Evolutionary conservation across 176 grass and related monocot genomes (phyloP).

Genomic region (Oryza glaberrima): DNA sequence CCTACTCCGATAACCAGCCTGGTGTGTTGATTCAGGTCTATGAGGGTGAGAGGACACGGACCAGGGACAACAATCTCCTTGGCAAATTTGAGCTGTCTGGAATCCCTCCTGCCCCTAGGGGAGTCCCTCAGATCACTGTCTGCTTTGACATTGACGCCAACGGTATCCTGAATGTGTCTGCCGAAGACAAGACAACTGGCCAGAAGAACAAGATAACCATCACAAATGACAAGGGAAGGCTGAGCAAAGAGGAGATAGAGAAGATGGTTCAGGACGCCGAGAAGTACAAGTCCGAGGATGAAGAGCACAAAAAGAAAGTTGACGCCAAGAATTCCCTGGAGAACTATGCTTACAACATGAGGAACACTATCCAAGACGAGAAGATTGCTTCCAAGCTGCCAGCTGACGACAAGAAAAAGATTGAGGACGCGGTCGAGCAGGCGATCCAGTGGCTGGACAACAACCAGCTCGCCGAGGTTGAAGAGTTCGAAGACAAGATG

Average conservation of each 20-base stretch:
- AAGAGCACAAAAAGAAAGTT: conserved; percentile 64
- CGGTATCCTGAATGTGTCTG: conserved; percentile 55
- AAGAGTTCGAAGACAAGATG: too few relatives aligned
- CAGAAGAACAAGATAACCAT: conserved; percentile 70
- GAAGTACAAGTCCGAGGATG: conserved; percentile 65
- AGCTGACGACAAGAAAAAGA: conserved; percentile 44
- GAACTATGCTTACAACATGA: conserved; percentile 68
- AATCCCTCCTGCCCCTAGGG: conserved; percentile 58
- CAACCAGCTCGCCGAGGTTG: conserved; percentile 49
- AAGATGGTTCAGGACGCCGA: conserved; percentile 62
- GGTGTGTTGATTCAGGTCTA: conserved; percentile 70
- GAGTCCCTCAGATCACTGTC: conserved; percentile 61
- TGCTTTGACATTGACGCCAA: conserved; percentile 69
- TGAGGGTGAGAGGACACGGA: conserved; percentile 57
- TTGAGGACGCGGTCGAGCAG: conserved; percentile 40
- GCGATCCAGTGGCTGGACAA: conserved; percentile 56
- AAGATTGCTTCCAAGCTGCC: conserved; percentile 58
- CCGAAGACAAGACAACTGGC: conserved; percentile 60
- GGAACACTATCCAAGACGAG: conserved; percentile 65
- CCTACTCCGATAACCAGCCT: conserved; percentile 61
- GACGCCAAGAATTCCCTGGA: conserved; percentile 55
- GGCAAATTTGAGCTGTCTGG: conserved; percentile 65
- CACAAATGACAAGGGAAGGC: conserved; percentile 60
- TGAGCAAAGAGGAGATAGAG: conserved; percentile 64
- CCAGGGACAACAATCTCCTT: conserved; percentile 63